phyloP scores from a whole-genome alignment of 345 rosid genomes.

The Sonneratia alba region DNA sequence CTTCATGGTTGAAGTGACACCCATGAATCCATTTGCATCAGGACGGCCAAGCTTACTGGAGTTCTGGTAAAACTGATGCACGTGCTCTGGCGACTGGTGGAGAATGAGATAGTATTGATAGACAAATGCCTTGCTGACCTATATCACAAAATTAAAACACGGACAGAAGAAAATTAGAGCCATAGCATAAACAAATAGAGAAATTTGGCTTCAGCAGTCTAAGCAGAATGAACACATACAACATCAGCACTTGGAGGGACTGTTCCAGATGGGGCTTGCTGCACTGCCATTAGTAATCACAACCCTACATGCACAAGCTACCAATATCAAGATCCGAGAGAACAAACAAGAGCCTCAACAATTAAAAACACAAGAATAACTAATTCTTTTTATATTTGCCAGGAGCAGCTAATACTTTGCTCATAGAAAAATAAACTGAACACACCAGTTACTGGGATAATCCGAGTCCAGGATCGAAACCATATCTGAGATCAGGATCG shows the following conservation, averaged over 20 bases:
- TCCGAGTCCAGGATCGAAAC: too few relatives aligned
- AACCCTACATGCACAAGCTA: not conserved
- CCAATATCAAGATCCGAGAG: conserved; percentile 5
- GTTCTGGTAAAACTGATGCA: conserved; percentile 95
- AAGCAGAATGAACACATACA: conserved; percentile 16
- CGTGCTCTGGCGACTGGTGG: conserved; percentile 84
- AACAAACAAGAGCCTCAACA: not conserved
- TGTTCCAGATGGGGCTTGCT: conserved; percentile 32
- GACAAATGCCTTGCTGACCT: conserved; percentile 95
- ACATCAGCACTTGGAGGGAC: conserved; percentile 28
- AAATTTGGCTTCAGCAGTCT: not conserved
- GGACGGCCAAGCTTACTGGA: conserved; percentile 87
- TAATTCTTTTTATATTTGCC: not conserved
- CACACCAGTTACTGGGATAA: too few relatives aligned
- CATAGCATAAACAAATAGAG: not conserved
- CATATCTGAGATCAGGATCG: not conserved
- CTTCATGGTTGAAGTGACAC: conserved; percentile 71
- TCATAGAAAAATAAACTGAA: not conserved
- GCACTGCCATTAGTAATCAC: conserved; percentile 35
- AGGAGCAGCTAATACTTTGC: not conserved
- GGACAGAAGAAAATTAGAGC: not conserved
- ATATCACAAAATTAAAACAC: not conserved
- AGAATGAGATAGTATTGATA: conserved; percentile 85
- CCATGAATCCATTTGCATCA: conserved; percentile 58
- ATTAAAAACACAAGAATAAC: not conserved